Percentiles rank a stretch among this genome's conserved stretches.
Conservation (phyloP, 1,139 yeast species). For the Scheffersomyces lignicola region DNA sequence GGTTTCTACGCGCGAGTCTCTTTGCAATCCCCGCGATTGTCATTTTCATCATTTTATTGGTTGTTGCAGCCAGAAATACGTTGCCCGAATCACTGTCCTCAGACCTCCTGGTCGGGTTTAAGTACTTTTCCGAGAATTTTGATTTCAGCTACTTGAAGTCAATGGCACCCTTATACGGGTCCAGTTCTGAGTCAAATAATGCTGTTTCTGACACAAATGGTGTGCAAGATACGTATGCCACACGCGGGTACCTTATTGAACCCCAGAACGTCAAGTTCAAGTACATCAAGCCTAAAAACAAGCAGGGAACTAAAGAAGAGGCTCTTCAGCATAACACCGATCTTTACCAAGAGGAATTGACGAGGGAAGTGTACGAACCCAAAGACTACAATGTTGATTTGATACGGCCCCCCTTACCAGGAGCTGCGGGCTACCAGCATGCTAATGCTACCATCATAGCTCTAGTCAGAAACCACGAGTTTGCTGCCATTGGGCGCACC, state of each 20-base stretch:
- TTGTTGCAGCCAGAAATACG: no score
- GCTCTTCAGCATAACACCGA: constrained; percentile 34
- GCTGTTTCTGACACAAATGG: no score
- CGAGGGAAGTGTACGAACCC: constrained; percentile 45
- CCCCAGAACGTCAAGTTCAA: constrained; percentile 34
- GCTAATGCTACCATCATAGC: constrained; percentile 77
- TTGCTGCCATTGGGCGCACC: constrained; percentile 45
- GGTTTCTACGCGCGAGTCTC: no score
- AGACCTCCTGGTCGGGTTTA: no score
- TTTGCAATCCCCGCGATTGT: no score
- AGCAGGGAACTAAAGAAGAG: constrained; percentile 26
- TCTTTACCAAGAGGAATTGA: constrained; percentile 32
- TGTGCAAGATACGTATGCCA: no score
- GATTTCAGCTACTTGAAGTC: no score
- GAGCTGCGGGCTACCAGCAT: constrained; percentile 26
- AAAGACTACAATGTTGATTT: constrained; percentile 40
- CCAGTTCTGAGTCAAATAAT: no score
- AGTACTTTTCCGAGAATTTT: no score
- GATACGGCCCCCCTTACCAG: constrained; percentile 41
- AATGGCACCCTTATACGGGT: no score
- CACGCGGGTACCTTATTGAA: constrained; percentile 18
- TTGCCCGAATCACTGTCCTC: no score
- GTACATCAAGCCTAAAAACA: constrained; percentile 30
- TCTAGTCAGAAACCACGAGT: constrained; percentile 65
- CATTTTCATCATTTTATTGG: no score